phyloP scores from a whole-genome alignment of 2,329 filamentous ascomycete species.

The Calonectria montana region DNA sequence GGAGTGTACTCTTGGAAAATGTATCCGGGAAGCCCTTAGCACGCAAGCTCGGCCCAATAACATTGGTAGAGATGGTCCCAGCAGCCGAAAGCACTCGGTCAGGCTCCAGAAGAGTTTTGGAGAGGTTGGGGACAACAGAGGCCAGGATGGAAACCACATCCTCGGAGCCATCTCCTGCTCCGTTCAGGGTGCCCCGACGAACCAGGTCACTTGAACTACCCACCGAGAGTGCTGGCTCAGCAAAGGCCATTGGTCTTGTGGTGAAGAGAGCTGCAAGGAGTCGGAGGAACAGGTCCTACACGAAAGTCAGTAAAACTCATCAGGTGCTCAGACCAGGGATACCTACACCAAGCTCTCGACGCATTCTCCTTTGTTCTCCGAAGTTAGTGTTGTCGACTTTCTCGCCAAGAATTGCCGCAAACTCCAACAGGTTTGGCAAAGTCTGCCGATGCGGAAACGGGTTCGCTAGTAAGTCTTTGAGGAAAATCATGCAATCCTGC shows the following conservation, averaged over 20 bases:
- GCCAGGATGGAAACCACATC: slow-evolving; percentile 86
- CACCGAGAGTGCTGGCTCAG: slow-evolving; percentile 60
- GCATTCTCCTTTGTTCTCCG: slow-evolving; percentile 92
- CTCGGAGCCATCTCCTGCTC: slow-evolving; percentile 66
- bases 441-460: slow-evolving; percentile 95
- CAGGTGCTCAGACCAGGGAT: neutral
- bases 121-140: slow-evolving; percentile 81
- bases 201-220: slow-evolving; percentile 51
- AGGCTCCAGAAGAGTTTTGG: slow-evolving; percentile 84
- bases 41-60: slow-evolving; percentile 84
- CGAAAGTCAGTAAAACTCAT: slow-evolving; percentile 40
- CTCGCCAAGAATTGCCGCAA: slow-evolving; percentile 88
- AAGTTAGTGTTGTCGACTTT: slow-evolving; percentile 99
- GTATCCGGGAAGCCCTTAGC: slow-evolving; percentile 90
- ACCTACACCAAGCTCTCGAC: slow-evolving; percentile 86
- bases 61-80: slow-evolving; percentile 82
- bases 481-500: slow-evolving; percentile 91
- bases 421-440: slow-evolving; percentile 85
- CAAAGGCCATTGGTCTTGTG: slow-evolving; percentile 80
- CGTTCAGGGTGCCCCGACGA: slow-evolving; percentile 48
- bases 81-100: slow-evolving; percentile 86
- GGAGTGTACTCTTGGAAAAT: slow-evolving; percentile 76
- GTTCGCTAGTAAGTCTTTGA: slow-evolving; percentile 90
- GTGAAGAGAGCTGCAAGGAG: slow-evolving; percentile 95
- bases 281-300: slow-evolving; percentile 86